Evolutionary conservation across 176 grass and related monocot species (phyloP).

Genomic region (Eleusine coracana): DNA sequence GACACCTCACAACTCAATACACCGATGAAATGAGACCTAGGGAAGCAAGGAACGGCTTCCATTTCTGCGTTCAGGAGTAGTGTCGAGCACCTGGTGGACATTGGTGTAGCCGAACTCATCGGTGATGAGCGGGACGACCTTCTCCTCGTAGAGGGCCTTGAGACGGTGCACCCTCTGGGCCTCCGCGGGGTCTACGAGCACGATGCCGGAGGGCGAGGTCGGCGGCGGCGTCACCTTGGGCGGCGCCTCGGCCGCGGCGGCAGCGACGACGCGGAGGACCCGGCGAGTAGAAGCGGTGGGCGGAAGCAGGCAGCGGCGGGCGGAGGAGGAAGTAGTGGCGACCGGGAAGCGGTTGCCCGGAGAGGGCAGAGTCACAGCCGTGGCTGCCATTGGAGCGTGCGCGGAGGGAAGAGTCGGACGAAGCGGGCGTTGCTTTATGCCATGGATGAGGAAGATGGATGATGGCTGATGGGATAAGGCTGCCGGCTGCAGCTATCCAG

Average conservation of each 20-base stretch:
- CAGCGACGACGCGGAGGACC: constrained; percentile 41
- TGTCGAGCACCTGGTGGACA: constrained; percentile 76
- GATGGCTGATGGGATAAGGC: constrained; percentile 37
- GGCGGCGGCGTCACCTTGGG: constrained; percentile 43
- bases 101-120: constrained; percentile 87
- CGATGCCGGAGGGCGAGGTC: constrained; percentile 58
- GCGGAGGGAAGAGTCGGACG: neutral
- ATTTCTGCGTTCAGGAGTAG: neutral
- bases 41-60: neutral
- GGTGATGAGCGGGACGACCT: constrained; percentile 78
- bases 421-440: constrained; percentile 20
- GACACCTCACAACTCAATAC: neutral
- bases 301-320: constrained; percentile 3
- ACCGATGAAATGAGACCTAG: neutral
- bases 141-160: constrained; percentile 69
- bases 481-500: constrained; percentile 17
- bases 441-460: constrained; percentile 30
- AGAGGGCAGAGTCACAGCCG: constrained; percentile 56
- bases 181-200: constrained; percentile 72
- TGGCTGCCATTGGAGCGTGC: constrained; percentile 59
- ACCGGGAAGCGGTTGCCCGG: constrained; percentile 32
- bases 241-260: constrained; percentile 48
- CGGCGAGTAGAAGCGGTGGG: constrained; percentile 6
- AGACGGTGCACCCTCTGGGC: constrained; percentile 68
- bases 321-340: constrained; percentile 18